phyloP scores from a whole-genome alignment of 306 rosid species.

The Senna siamea region DNA sequence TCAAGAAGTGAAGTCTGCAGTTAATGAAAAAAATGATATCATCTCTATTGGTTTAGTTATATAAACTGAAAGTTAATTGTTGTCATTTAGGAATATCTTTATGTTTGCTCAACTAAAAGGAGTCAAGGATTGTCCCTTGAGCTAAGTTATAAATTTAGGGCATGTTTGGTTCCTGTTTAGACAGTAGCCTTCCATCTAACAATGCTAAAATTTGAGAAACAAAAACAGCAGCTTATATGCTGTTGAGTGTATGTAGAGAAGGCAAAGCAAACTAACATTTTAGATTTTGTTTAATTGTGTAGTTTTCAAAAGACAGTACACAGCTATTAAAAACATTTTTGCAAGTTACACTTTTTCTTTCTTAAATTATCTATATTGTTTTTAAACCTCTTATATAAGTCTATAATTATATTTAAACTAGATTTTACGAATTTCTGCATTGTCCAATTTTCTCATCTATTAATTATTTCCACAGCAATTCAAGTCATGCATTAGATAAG shows the following conservation, averaged over 20 bases:
- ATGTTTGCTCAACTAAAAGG: background rate
- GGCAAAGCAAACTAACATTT: no score
- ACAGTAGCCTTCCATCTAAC: no score
- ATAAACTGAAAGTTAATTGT: background rate
- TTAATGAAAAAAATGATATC: background rate
- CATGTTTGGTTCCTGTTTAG: no score
- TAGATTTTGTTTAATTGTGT: no score
- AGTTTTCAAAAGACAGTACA: background rate
- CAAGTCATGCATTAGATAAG: slow-evolving; percentile 98
- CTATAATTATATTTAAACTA: background rate
- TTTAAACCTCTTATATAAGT: background rate
- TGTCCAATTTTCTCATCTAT: slow-evolving; percentile 15
- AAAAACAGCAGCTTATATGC: slow-evolving; percentile 2
- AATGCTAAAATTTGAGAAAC: background rate
- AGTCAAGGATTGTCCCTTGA: background rate
- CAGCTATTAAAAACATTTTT: background rate
- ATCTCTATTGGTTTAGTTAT: background rate
- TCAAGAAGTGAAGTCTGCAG: background rate
- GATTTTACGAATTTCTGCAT: slow-evolving; percentile 4
- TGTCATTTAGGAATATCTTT: background rate
- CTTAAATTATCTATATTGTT: background rate
- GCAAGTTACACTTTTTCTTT: background rate
- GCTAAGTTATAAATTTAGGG: background rate
- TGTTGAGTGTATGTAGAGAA: no score
- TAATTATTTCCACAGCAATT: slow-evolving; percentile 63